Percentiles rank a stretch among this genome's conserved stretches.
Evolutionary conservation across 768 basidiomycete species (phyloP).

Genomic region (Naganishia onofrii): DNA sequence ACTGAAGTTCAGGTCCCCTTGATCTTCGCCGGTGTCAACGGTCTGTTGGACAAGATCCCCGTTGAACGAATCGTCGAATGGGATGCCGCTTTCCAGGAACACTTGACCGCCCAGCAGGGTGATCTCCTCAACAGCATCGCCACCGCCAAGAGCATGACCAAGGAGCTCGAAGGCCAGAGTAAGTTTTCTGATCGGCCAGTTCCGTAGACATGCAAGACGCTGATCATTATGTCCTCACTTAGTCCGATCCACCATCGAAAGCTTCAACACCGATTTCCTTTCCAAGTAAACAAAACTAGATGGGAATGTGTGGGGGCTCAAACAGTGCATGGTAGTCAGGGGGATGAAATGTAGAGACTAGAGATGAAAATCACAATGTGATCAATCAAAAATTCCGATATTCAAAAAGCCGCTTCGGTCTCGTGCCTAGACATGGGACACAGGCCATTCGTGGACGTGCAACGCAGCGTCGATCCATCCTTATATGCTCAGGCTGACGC

Average conservation of each 20-base stretch:
- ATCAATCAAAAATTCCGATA: conserved; percentile 22
- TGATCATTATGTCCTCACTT: not conserved
- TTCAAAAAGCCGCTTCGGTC: not conserved
- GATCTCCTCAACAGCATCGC: conserved; percentile 80
- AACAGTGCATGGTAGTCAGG: not conserved
- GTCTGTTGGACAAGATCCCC: conserved; percentile 94
- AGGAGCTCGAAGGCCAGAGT: conserved; percentile 82
- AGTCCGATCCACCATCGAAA: conserved; percentile 30
- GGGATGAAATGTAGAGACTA: conserved; percentile 23
- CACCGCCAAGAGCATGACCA: conserved; percentile 70
- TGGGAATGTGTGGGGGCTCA: conserved; percentile 13
- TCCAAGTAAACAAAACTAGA: conserved; percentile 26
- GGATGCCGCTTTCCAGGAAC: conserved; percentile 77
- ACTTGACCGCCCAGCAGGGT: conserved; percentile 71
- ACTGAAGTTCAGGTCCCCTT: conserved; percentile 92
- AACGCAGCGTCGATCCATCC: too few relatives aligned
- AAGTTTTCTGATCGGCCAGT: conserved; percentile 27
- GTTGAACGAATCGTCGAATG: conserved; percentile 73
- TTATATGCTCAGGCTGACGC: too few relatives aligned
- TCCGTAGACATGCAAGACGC: not conserved
- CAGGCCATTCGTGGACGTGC: too few relatives aligned
- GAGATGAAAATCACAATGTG: conserved; percentile 24
- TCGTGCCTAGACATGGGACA: not conserved
- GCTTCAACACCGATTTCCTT: conserved; percentile 28
- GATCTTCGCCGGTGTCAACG: conserved; percentile 99